A percentile compares a stretch with the other conserved stretches of the same genome.
These are phyloP conservation scores for Entrophospora sp. DNA, from an alignment of 192 early-diverging fungal genomes.

Conservation along the genomic window DNA sequence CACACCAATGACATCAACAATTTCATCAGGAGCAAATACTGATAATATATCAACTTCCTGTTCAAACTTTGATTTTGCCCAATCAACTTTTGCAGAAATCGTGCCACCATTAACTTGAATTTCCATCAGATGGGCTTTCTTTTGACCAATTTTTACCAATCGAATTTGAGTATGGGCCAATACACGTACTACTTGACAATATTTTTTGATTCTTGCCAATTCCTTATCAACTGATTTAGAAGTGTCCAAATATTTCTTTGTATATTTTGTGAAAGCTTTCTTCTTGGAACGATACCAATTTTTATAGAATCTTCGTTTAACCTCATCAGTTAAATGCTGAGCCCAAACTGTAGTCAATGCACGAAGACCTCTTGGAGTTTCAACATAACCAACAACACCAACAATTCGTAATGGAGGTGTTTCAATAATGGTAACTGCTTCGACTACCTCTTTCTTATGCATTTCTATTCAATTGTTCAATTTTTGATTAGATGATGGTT, in stretches of 20 bases:
- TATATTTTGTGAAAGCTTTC: conserved; percentile 99
- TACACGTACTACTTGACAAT: conserved; percentile 95
- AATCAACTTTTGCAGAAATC: conserved; percentile 95
- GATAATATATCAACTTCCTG: conserved; percentile 82
- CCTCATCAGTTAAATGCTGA: conserved; percentile 94
- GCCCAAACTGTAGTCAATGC: conserved; percentile 99
- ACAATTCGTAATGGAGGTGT: conserved; percentile 95
- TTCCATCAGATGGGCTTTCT: conserved; percentile 99
- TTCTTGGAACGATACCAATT: conserved; percentile 99
- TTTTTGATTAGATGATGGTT: too few species aligned
- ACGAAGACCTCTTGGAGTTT: conserved; percentile 97
- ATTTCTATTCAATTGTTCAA: conserved; percentile 72
- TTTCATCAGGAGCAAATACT: conserved; percentile 98
- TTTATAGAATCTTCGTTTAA: conserved; percentile 99
- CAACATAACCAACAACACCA: conserved; percentile 99
- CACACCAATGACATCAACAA: conserved; percentile 97
- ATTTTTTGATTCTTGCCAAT: conserved; percentile 98
- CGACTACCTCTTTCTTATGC: conserved; percentile 99
- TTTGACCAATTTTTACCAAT: conserved; percentile 93
- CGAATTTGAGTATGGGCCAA: conserved; percentile 96
- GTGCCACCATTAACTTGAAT: conserved; percentile 98
- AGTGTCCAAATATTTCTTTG: conserved; percentile 89
- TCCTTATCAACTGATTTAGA: conserved; percentile 84
- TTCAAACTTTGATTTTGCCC: conserved; percentile 96
- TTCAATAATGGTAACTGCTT: conserved; percentile 98